phyloP scores from a whole-genome alignment of 345 rosid genomes.

The Linum usitatissimum region DNA sequence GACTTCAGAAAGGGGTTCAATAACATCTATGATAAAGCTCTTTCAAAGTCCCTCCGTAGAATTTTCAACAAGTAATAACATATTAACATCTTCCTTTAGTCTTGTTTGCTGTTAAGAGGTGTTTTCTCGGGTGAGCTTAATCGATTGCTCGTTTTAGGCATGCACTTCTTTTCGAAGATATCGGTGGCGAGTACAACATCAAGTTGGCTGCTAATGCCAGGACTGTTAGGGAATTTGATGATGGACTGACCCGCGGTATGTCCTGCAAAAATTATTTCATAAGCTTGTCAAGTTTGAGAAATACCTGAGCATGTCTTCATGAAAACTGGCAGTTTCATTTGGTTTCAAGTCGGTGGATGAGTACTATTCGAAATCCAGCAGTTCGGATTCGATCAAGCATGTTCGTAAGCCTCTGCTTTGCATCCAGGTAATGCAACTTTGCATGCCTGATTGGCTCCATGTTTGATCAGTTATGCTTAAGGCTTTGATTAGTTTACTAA shows the following conservation, averaged over 20 bases:
- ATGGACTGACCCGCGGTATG: slow-evolving; percentile 71
- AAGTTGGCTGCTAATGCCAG: slow-evolving; percentile 59
- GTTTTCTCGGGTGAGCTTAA: background rate
- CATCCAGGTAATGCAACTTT: slow-evolving; percentile 51
- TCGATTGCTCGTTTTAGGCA: slow-evolving; percentile 39
- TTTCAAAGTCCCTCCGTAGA: slow-evolving; percentile 51
- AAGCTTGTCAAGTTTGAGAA: background rate
- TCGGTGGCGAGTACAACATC: slow-evolving; percentile 70
- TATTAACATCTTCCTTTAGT: slow-evolving; percentile 4
- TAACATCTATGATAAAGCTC: slow-evolving; percentile 67
- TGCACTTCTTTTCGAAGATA: slow-evolving; percentile 74
- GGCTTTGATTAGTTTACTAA: background rate
- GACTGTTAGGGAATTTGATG: slow-evolving; percentile 75
- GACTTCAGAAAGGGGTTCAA: slow-evolving; percentile 92
- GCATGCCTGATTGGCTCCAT: background rate
- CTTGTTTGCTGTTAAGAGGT: slow-evolving; percentile 9
- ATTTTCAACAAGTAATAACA: slow-evolving; percentile 53
- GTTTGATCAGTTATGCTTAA: background rate
- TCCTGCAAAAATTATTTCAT: slow-evolving; percentile 1
- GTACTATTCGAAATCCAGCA: slow-evolving; percentile 72
- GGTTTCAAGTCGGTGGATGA: slow-evolving; percentile 92
- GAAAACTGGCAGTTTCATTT: slow-evolving; percentile 55
- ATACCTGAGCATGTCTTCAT: background rate
- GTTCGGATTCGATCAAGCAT: slow-evolving; percentile 59
- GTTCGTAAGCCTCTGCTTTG: slow-evolving; percentile 66